Percentiles rank a stretch among this genome's conserved stretches.
phyloP scores from a whole-genome alignment of 768 basidiomycete species.

The Mycena metata region DNA sequence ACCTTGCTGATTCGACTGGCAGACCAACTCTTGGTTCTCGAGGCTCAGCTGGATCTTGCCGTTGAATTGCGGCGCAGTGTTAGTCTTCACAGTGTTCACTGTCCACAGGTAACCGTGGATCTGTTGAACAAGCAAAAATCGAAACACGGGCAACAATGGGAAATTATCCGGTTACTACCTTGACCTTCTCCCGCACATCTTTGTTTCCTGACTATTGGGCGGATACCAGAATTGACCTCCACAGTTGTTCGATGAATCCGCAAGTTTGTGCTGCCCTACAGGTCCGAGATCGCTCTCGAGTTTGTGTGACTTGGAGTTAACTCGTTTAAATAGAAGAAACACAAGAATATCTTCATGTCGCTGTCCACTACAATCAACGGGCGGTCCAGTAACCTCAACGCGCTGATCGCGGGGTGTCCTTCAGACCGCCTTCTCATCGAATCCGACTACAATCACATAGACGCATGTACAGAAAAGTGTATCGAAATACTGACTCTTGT shows the following conservation, averaged over 20 bases:
- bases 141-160: conserved; percentile 71
- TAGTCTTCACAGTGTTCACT: conserved; percentile 90
- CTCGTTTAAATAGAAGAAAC: conserved; percentile 62
- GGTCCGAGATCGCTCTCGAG: conserved; percentile 56
- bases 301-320: background rate
- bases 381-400: conserved; percentile 72
- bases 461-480: conserved; percentile 67
- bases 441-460: conserved; percentile 85
- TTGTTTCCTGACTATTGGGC: conserved; percentile 5
- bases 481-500: conserved; percentile 85
- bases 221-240: conserved; percentile 79
- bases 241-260: conserved; percentile 88
- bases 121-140: conserved; percentile 71
- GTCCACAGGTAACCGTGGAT: conserved; percentile 75
- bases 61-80: conserved; percentile 82
- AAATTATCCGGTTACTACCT: conserved; percentile 54
- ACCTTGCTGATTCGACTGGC: conserved; percentile 3
- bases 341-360: conserved; percentile 88
- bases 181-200: background rate
- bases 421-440: conserved; percentile 84
- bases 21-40: conserved; percentile 83
- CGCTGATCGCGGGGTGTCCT: conserved; percentile 75
- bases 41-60: conserved; percentile 89
- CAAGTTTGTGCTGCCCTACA: conserved; percentile 83
- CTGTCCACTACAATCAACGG: conserved; percentile 89